Evolutionary conservation across 2,329 filamentous ascomycete genomes (phyloP).

Genomic region (Ascomycota sp.): DNA sequence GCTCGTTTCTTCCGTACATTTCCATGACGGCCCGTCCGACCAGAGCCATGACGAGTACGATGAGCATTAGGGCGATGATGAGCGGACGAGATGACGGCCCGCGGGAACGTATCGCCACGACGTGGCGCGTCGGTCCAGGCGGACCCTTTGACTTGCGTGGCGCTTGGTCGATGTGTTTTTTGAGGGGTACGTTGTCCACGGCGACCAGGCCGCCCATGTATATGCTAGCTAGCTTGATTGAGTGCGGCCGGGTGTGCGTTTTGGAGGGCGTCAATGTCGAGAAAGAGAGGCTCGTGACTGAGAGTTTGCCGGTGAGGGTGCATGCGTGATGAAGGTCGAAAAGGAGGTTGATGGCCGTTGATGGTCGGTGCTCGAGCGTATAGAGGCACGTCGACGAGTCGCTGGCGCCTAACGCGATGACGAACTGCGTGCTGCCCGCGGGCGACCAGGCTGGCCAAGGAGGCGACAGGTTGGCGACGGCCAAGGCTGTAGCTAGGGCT

Average conservation of each 20-base stretch:
- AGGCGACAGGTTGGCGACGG: slow-evolving; percentile 48
- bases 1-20: slow-evolving; percentile 33
- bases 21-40: slow-evolving; percentile 46
- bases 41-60: slow-evolving; percentile 40
- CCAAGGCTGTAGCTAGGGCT: slow-evolving; percentile 57
- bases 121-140: slow-evolving; percentile 42
- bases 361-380: slow-evolving; percentile 48
- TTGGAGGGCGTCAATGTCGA: slow-evolving; percentile 36
- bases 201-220: slow-evolving; percentile 63
- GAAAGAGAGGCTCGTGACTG: slow-evolving; percentile 39
- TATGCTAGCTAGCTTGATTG: slow-evolving; percentile 58
- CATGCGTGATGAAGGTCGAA: slow-evolving; percentile 29
- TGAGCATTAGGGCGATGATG: slow-evolving; percentile 30
- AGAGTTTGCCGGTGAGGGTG: slow-evolving; percentile 32
- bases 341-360: slow-evolving; percentile 26
- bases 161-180: slow-evolving; percentile 17
- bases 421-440: slow-evolving; percentile 50
- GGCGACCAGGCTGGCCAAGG: slow-evolving; percentile 26
- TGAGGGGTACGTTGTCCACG: slow-evolving; percentile 60
- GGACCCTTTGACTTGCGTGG: slow-evolving; percentile 15
- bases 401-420: slow-evolving; percentile 61
- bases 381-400: slow-evolving; percentile 62
- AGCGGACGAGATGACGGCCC: slow-evolving; percentile 29
- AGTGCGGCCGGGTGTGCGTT: slow-evolving; percentile 15
- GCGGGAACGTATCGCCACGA: slow-evolving; percentile 40